Evolutionary conservation across 2,329 filamentous ascomycete species (phyloP).

Genomic region (Aspergillus sojae): DNA sequence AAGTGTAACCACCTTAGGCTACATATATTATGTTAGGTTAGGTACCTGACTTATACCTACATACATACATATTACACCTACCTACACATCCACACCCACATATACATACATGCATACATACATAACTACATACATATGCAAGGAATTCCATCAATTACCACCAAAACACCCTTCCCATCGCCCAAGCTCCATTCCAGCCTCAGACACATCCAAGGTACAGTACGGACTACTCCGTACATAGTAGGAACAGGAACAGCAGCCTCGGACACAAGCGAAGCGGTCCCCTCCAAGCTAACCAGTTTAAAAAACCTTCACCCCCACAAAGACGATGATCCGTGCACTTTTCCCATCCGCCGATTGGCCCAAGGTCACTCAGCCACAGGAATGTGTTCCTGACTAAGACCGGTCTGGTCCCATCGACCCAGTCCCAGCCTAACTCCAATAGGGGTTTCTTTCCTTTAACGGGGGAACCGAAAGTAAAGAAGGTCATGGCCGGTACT

Average conservation of each 20-base stretch:
- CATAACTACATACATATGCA: not conserved
- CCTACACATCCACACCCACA: not conserved
- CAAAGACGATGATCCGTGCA: slow-evolving; percentile 3
- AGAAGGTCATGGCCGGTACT: not conserved
- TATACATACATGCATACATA: not conserved
- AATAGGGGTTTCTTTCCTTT: not conserved
- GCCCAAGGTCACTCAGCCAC: not conserved
- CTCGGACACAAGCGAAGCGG: not conserved
- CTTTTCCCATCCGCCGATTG: not conserved
- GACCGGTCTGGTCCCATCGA: not conserved
- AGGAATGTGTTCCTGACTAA: not conserved
- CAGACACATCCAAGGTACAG: not conserved
- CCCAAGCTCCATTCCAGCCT: not conserved
- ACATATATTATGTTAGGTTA: not conserved
- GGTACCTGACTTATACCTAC: not conserved
- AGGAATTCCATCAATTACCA: not conserved
- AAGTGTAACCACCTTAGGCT: not conserved
- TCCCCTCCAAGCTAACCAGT: not conserved
- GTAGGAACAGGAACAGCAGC: not conserved
- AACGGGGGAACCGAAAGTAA: not conserved
- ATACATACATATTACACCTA: not conserved
- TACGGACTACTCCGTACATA: not conserved
- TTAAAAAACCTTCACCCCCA: not conserved
- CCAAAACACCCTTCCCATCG: not conserved
- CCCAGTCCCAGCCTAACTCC: not conserved